These are phyloP conservation scores for Hymenoscyphus fraxineus DNA, from an alignment of 2,329 filamentous ascomycete species.

Conservation along the genomic window DNA sequence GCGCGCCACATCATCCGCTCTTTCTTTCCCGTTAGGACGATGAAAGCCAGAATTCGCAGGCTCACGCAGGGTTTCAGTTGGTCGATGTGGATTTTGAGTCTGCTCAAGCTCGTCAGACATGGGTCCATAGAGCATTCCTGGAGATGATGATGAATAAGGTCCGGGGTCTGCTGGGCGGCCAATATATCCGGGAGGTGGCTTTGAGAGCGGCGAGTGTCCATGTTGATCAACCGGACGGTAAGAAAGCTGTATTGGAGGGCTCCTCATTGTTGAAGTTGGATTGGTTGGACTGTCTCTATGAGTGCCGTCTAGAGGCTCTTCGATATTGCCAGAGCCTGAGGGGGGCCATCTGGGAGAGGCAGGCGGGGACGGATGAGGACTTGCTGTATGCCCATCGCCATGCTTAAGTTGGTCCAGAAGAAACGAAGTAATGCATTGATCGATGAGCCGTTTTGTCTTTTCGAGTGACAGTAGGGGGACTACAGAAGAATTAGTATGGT, in stretches of 20 bases:
- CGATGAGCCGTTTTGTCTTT: slow-evolving; percentile 55
- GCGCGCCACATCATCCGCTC: slow-evolving; percentile 34
- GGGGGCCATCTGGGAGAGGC: slow-evolving; percentile 19
- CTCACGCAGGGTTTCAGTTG: not conserved
- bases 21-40: slow-evolving; percentile 8
- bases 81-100: slow-evolving; percentile 8
- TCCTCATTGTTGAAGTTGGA: slow-evolving; percentile 1
- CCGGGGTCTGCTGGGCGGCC: slow-evolving; percentile 10
- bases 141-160: slow-evolving; percentile 29
- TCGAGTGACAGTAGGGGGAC: slow-evolving; percentile 54
- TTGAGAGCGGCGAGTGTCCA: slow-evolving; percentile 12
- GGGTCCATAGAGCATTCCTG: slow-evolving; percentile 25
- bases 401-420: slow-evolving; percentile 43
- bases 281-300: not conserved
- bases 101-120: slow-evolving; percentile 20
- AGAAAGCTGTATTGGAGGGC: slow-evolving; percentile 18
- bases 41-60: not conserved
- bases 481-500: slow-evolving; percentile 20
- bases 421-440: slow-evolving; percentile 46
- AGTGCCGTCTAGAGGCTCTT: not conserved
- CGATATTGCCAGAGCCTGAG: not conserved
- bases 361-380: slow-evolving; percentile 22
- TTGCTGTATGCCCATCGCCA: slow-evolving; percentile 30
- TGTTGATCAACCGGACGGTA: slow-evolving; percentile 10
- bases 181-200: slow-evolving; percentile 3